Conservation (phyloP, 176 grass and related monocot species). For the Guadua angustifolia region DNA sequence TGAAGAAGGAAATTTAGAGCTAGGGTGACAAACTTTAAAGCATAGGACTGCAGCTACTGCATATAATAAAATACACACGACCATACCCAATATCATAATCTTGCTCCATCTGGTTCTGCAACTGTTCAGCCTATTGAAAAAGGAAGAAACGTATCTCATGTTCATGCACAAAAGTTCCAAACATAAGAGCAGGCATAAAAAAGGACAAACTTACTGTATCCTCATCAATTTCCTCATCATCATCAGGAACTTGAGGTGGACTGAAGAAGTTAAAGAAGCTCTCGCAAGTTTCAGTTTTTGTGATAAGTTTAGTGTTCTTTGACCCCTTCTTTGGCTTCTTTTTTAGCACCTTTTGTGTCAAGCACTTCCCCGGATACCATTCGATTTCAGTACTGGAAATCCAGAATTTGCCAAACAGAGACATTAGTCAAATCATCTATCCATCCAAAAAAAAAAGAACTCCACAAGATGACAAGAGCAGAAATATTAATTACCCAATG, state of each 20-base stretch:
- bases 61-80: not conserved
- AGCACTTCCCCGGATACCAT: slow-evolving; percentile 84
- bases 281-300: slow-evolving; percentile 87
- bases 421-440: not conserved
- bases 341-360: slow-evolving; percentile 92
- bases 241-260: slow-evolving; percentile 94
- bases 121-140: slow-evolving; percentile 75
- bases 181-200: not conserved
- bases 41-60: not conserved
- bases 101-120: slow-evolving; percentile 96
- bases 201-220: slow-evolving; percentile 64
- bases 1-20: slow-evolving; percentile 19
- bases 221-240: slow-evolving; percentile 92
- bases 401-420: not conserved
- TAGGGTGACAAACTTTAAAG: not conserved
- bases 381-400: slow-evolving; percentile 81
- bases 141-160: not conserved
- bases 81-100: slow-evolving; percentile 96
- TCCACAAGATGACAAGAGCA: not conserved
- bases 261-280: slow-evolving; percentile 99
- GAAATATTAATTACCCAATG: slow-evolving; percentile 60
- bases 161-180: not conserved
- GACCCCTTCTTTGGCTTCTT: slow-evolving; percentile 96
- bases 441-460: not conserved
- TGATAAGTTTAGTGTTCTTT: slow-evolving; percentile 85